phyloP scores from a whole-genome alignment of 495 filamentous ascomycete species.

The Alectoria sarmentosa region DNA sequence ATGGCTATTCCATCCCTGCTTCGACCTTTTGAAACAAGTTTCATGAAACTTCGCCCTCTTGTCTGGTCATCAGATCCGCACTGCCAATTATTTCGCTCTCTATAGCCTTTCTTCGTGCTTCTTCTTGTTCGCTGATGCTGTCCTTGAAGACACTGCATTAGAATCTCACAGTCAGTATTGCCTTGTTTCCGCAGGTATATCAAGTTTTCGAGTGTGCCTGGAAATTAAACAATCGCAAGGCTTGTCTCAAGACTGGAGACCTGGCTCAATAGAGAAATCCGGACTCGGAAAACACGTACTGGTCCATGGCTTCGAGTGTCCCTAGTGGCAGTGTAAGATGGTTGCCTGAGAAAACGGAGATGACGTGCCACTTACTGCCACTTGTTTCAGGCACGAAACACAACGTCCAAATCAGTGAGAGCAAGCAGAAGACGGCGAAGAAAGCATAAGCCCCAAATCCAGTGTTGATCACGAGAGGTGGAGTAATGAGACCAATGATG shows the following conservation, averaged over 20 bases:
- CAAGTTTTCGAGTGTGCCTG: neutral
- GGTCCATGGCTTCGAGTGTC: conserved; percentile 37
- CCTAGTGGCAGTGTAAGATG: neutral
- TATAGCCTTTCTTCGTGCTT: conserved; percentile 34
- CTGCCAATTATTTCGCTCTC: conserved; percentile 32
- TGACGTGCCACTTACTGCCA: conserved; percentile 33
- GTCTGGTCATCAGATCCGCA: neutral
- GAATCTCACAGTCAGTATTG: neutral
- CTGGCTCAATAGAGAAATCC: neutral
- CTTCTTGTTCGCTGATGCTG: conserved; percentile 37
- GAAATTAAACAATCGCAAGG: neutral
- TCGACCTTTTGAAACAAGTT: neutral
- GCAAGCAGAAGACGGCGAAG: conserved; percentile 51
- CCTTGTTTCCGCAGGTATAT: no score
- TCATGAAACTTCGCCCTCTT: neutral
- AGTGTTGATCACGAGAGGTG: conserved; percentile 43
- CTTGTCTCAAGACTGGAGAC: neutral
- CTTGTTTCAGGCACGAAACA: conserved; percentile 53
- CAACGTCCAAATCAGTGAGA: conserved; percentile 46
- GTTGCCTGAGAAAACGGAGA: neutral
- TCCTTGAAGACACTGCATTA: conserved; percentile 37
- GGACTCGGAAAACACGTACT: conserved; percentile 8
- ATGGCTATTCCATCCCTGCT: neutral
- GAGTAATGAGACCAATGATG: conserved; percentile 36
- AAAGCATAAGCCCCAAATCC: conserved; percentile 41